Conservation (phyloP, 306 rosid species). For the Glycine soja region DNA sequence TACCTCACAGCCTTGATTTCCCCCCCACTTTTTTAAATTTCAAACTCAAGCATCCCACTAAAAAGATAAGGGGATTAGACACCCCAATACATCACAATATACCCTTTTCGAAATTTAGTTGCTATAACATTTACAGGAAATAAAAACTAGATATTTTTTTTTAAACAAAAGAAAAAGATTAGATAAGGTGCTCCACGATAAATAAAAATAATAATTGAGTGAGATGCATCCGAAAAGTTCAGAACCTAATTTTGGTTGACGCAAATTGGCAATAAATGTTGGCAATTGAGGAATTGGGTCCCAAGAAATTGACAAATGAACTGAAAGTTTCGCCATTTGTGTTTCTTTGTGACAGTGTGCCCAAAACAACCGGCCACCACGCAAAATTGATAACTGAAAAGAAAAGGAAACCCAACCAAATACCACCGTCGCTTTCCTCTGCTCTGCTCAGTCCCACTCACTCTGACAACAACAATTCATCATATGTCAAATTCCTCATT, state of each 20-base stretch:
- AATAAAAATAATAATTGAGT: background rate
- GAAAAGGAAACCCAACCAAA: constrained; percentile 32
- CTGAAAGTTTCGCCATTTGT: constrained; percentile 44
- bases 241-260: background rate
- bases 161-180: background rate
- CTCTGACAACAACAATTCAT: constrained; percentile 8
- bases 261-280: constrained; percentile 20
- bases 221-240: background rate
- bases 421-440: constrained; percentile 23
- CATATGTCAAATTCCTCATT: background rate
- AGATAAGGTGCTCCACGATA: background rate
- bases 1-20: too few relatives aligned
- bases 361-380: constrained; percentile 26
- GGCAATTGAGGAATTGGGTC: constrained; percentile 9
- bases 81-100: too few relatives aligned
- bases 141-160: background rate
- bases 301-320: constrained; percentile 51
- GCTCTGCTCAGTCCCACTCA: too few relatives aligned
- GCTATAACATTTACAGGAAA: background rate
- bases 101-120: background rate
- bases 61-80: too few relatives aligned
- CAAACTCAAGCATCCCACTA: too few relatives aligned
- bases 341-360: constrained; percentile 9
- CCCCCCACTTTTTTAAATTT: too few relatives aligned
- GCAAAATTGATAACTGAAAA: constrained; percentile 14